These are phyloP conservation scores for Umbelopsis sp. DNA, from an alignment of 192 early-diverging fungal genomes.

Conservation along the genomic window DNA sequence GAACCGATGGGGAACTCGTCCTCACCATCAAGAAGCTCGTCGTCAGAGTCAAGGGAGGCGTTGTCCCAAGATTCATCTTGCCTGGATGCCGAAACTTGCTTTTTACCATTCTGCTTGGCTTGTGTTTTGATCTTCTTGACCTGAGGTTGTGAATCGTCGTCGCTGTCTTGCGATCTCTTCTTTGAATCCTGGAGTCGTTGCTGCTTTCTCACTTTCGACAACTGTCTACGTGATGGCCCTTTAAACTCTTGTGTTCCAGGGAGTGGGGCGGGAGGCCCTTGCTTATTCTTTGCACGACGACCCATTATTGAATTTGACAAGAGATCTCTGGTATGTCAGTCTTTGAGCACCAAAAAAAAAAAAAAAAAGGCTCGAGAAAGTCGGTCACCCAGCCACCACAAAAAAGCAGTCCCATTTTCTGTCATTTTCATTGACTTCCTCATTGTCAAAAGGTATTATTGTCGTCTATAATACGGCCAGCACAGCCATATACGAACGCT, in stretches of 20 bases:
- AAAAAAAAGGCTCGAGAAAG: constrained; percentile 13
- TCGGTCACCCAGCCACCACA: neutral
- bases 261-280: constrained; percentile 37
- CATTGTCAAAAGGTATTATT: constrained; percentile 1
- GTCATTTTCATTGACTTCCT: neutral
- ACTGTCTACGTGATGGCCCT: constrained; percentile 2
- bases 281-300: constrained; percentile 39
- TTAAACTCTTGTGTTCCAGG: constrained; percentile 21
- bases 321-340: neutral
- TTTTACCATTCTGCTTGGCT: constrained; percentile 26
- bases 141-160: constrained; percentile 14
- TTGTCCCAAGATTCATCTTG: constrained; percentile 34
- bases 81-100: neutral
- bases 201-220: constrained; percentile 1
- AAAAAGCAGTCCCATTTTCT: constrained; percentile 9
- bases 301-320: constrained; percentile 31
- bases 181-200: constrained; percentile 9
- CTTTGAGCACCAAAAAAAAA: neutral
- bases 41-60: constrained; percentile 46
- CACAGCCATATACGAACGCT: too few species aligned
- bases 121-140: constrained; percentile 23
- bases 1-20: constrained; percentile 37
- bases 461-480: neutral
- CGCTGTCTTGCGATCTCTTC: neutral
- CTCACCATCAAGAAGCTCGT: constrained; percentile 45